Evolutionary conservation across 2,329 filamentous ascomycete genomes (phyloP), one percentile per base, ranked within the genome.

Genomic region (Diaporthe batatas): DNA sequence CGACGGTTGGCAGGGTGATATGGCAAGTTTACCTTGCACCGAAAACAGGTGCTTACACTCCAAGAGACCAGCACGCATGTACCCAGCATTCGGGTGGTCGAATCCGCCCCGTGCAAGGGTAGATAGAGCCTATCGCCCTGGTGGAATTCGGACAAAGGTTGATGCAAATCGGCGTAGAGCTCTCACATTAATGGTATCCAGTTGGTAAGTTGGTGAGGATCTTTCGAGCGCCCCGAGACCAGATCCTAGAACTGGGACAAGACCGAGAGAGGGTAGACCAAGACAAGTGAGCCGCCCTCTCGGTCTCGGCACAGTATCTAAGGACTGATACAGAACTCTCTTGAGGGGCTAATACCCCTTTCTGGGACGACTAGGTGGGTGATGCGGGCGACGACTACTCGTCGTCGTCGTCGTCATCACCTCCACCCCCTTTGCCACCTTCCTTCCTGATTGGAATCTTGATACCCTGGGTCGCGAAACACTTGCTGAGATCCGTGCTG

Each of bases 361-460:
- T 2, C 0, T 10, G 25, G 32, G 44, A 32, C 32, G 44, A n/a
- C 7, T 29, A 18, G 62, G 44, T 39, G 6, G 29, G 21, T 11
- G 44, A 10, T 4, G 6, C 6, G 21, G 3, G 23, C 7, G 6
- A 21, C 32, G 36, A 10, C 12, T 39, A 42, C 62, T 73, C 72
- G 14, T 74, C 73, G 21, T 74, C 73, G 39, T 87, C 87, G 58
- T 89, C 86, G 23, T 84, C 84, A 47, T 86, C 86, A 75, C 85
- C 85, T 53, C 84, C 81, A 71, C 86, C 87, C 79, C 75, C 81
- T 51, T 84, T 83, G 18, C 81, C 80, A 0, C 92, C 91, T 79
- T 98, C 96, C 82, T 98, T 98, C 29, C 96, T 87, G 70, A 98
- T 98, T 0, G 96, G 96, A 32, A 98, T 98, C 83, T 98, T 98